Evolutionary conservation across 305 asterid genomes (phyloP), one percentile per base, ranked within the genome.

Genomic region (Fraxinus ornus): DNA sequence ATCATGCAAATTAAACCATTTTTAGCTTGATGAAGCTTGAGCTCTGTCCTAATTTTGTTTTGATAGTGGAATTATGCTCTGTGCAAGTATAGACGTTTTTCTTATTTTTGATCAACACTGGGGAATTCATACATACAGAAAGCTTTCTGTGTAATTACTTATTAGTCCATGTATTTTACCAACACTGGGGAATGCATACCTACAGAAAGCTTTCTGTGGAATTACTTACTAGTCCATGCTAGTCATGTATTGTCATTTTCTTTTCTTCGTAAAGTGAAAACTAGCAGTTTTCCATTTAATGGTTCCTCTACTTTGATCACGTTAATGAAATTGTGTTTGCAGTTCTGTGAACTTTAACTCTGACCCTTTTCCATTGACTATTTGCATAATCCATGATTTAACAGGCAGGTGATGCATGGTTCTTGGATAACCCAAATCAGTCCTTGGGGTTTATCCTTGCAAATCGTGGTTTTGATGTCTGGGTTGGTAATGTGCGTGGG

Each of bases 401-500:
- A 88, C 93, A 95, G 99, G 95, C 94, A 72, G 99, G 98, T 84
- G 99, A 95, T 86, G 96, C 98, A 7, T 94, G 98, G 98, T 95
- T 95, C 91, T 32, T 94, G 94, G 89, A 95, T 85, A 89, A 94
- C 66, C 88, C 90, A 72, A 85, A 85, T 82, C 91, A 96, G 73
- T 93, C 99, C n/a, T 83, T 94, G 87, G 99, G 99, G 36, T 96
- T 94, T 89, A 86, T 96, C 85, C 99, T 94, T 87, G 98, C 99
- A 62, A 88, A 91, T 89, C 90, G 80, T 19, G 99, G 97, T 49
- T 96, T 89, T 86, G 99, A 96, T 91, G 98, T 96, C 74, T 96
- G 98, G 99, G 97, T 91, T 85, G 99, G 97, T 84, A 96, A 92
- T 86, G 99, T 94, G 81, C 98, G 98, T 36, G 99, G 98, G 78